Base-by-base conservation (phyloP, 2,329 filamentous ascomycete genomes). In the Aspergillus sp. region DNA sequence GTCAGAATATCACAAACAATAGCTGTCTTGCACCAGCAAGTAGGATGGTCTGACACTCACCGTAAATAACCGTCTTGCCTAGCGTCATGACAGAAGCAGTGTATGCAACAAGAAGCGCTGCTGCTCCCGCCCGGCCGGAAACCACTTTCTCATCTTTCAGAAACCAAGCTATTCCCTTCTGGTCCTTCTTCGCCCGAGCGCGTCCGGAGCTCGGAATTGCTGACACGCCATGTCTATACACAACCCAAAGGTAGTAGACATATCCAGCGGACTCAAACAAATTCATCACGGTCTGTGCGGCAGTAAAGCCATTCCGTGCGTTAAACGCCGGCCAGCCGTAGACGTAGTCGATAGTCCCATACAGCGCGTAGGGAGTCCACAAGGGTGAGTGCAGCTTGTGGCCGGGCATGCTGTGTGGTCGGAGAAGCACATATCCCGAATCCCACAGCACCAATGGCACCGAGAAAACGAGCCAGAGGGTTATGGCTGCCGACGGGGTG, bases 401-500 rank as follows among this genome's bases (percentile, higher is more conserved):
- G 55, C 87, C 86, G 0, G 83, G 80, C 86, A 95, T 93, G 48
- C 82, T 86, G 66, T 83, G 79, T 29, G 89, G 89, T 19, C 89
- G 86, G 45, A 86, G 72, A 41, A 94, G 73, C 35, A 94, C 81
- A 71, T 94, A 95, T 48, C 74, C 72, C 29, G 79, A 79, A 70
- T 95, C 89, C 89, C 89, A 94, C 43, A 80, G 61, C 42, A 94
- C 87, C 50, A 94, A 76, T 1, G 86, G 87, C 10, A 93, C 70
- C 19, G 86, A 89, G 51, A 91, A 53, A 48, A 76, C 67, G 28
- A 94, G 75, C 88, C 88, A 94, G 52, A 81, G 55, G 39, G 88
- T 75, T 26, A 79, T 73, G 8, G 81, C 60, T 44, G 75, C 75
- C 8, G 78, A 78, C 3, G 80, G 78, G 0, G 76, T 80, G 59